These are phyloP conservation scores for Mangifera indica DNA, from an alignment of 345 rosid species.

Conservation along the genomic window DNA sequence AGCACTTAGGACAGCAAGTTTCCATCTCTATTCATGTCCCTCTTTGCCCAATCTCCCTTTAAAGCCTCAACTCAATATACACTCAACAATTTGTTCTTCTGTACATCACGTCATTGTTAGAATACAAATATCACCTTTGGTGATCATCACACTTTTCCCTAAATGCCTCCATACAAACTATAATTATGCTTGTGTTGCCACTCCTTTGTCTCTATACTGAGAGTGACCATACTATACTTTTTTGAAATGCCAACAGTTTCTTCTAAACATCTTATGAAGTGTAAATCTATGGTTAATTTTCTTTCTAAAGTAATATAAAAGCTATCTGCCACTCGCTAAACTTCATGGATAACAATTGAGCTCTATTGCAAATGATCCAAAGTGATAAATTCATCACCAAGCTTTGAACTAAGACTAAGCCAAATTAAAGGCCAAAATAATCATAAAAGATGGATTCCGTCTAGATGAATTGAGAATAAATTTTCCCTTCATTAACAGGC, in stretches of 20 bases:
- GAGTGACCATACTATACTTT: background rate
- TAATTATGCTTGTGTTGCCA: background rate
- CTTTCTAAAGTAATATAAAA: background rate
- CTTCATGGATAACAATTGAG: background rate
- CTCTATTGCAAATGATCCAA: constrained; percentile 8
- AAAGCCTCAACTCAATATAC: background rate
- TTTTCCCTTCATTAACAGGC: background rate
- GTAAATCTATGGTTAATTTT: background rate
- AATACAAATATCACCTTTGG: background rate
- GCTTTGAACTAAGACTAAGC: background rate
- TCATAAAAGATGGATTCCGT: background rate
- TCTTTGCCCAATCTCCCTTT: background rate
- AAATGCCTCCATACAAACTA: background rate
- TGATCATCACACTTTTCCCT: background rate
- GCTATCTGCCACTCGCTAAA: background rate
- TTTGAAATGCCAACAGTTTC: background rate
- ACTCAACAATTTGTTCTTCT: background rate
- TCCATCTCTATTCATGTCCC: background rate
- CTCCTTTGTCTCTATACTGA: background rate
- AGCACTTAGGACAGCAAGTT: background rate
- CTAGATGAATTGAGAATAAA: background rate
- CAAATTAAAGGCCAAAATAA: background rate
- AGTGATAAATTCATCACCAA: background rate
- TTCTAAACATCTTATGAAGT: background rate
- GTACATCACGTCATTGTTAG: background rate